Conservation (phyloP, 371 early-diverging fungal genomes). For the Syncephalis fuscata region DNA sequence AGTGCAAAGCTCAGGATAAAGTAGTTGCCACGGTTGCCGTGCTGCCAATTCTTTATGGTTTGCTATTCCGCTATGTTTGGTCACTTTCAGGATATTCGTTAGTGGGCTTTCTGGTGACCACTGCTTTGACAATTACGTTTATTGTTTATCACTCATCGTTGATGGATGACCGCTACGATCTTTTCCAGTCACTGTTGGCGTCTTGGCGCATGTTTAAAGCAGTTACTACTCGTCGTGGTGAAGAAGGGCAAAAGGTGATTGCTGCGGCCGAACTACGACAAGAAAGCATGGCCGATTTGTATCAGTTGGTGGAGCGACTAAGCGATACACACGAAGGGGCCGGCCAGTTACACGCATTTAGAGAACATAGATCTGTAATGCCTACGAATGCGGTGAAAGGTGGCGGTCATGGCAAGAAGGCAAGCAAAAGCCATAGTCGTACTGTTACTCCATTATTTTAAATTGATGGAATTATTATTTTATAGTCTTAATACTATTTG, state of each 20-base stretch:
- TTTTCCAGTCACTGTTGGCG: conserved; percentile 20
- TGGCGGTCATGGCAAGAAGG: too few relatives aligned
- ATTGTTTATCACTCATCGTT: conserved; percentile 28
- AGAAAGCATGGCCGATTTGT: too few relatives aligned
- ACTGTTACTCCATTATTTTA: too few relatives aligned
- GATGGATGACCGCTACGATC: conserved; percentile 27
- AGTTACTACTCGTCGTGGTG: conserved; percentile 21
- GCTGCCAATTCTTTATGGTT: conserved; percentile 18
- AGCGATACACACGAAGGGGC: too few relatives aligned
- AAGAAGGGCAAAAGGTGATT: conserved; percentile 10
- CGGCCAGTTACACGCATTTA: too few relatives aligned
- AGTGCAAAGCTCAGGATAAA: conserved; percentile 32
- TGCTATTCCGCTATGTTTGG: conserved; percentile 17
- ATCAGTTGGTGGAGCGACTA: too few relatives aligned
- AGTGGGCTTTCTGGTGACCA: conserved; percentile 11
- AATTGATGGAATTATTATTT: too few relatives aligned
- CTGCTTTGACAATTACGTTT: conserved; percentile 19
- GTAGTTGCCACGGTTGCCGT: conserved; percentile 17
- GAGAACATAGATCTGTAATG: too few relatives aligned
- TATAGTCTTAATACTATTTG: too few relatives aligned
- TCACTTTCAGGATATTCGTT: conserved; percentile 13
- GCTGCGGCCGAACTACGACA: too few relatives aligned
- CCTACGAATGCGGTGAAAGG: too few relatives aligned
- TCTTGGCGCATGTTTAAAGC: conserved; percentile 28
- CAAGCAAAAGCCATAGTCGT: too few relatives aligned